These are phyloP conservation scores for Lipomyces mesembrius DNA, from an alignment of 805 yeast genomes.

Conservation along the genomic window DNA sequence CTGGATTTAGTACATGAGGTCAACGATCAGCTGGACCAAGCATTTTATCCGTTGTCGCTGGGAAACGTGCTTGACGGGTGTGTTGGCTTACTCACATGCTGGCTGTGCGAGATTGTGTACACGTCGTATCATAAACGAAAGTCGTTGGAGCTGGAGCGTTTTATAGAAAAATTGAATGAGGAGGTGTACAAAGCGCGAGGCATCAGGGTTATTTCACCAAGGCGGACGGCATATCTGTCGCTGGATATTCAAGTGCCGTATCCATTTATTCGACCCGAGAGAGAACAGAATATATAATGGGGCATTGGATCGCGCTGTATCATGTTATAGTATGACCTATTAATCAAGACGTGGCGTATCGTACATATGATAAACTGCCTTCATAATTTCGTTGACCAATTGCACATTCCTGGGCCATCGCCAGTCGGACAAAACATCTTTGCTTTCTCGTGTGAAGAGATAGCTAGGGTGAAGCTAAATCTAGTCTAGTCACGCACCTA, in stretches of 20 bases:
- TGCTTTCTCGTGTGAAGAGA: too few relatives aligned
- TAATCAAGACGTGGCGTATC: too few relatives aligned
- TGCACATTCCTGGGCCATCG: too few relatives aligned
- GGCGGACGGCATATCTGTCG: conserved; percentile 14
- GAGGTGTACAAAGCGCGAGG: conserved; percentile 10
- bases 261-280: conserved; percentile 3
- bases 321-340: too few relatives aligned
- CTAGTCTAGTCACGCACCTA: too few relatives aligned
- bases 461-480: too few relatives aligned
- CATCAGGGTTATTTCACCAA: conserved; percentile 13
- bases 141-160: conserved; percentile 10
- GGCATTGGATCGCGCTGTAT: too few relatives aligned
- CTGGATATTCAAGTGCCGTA: conserved; percentile 19
- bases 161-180: conserved; percentile 10
- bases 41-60: conserved; percentile 11
- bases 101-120: conserved; percentile 13
- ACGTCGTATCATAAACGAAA: conserved; percentile 10
- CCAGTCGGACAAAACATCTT: too few relatives aligned
- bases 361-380: too few relatives aligned
- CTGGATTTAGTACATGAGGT: conserved; percentile 14
- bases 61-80: conserved; percentile 15
- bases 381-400: too few relatives aligned
- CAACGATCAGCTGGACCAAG: conserved; percentile 11
- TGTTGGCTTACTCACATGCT: conserved; percentile 7
- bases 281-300: background rate